These are phyloP conservation scores for Lasiosphaeria miniovina DNA, from an alignment of 495 filamentous ascomycete genomes.

Conservation along the genomic window DNA sequence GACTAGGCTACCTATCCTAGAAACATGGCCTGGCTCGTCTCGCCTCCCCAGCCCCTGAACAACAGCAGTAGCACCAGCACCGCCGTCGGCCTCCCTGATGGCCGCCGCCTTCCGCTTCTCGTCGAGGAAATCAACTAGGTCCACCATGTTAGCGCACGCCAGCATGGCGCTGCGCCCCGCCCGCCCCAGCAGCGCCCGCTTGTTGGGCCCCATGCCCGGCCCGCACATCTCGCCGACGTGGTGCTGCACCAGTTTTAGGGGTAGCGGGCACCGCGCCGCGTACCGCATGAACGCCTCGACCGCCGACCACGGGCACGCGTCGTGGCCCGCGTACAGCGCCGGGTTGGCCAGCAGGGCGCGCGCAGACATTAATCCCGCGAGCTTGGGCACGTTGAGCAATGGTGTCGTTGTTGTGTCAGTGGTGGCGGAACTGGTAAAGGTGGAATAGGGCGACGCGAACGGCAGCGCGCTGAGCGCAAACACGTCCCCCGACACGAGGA, in stretches of 20 bases:
- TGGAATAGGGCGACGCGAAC: constrained; percentile 38
- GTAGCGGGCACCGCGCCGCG: constrained; percentile 50
- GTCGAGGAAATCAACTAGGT: constrained; percentile 61
- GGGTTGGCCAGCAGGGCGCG: constrained; percentile 62
- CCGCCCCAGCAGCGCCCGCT: constrained; percentile 47
- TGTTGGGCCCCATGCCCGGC: constrained; percentile 46
- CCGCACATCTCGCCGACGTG: constrained; percentile 63
- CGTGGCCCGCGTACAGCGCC: constrained; percentile 55
- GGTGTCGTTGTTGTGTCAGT: constrained; percentile 20
- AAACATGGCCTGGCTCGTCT: too few relatives aligned
- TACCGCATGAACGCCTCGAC: constrained; percentile 57
- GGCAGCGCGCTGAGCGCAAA: constrained; percentile 48
- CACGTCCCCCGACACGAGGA: constrained; percentile 62
- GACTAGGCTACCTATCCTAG: too few relatives aligned
- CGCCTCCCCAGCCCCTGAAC: not conserved
- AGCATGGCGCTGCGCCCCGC: constrained; percentile 51
- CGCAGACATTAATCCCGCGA: constrained; percentile 61
- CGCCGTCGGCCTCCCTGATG: constrained; percentile 21
- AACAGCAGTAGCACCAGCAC: constrained; percentile 4
- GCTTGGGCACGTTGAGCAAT: constrained; percentile 31
- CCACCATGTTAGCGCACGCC: constrained; percentile 49
- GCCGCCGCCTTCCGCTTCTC: constrained; percentile 39
- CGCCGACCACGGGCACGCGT: constrained; percentile 56
- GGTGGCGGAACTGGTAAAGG: constrained; percentile 21
- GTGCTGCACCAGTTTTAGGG: constrained; percentile 58